Evolutionary conservation across 257 asterid species (phyloP).

Genomic region (Solanum sejunctum): DNA sequence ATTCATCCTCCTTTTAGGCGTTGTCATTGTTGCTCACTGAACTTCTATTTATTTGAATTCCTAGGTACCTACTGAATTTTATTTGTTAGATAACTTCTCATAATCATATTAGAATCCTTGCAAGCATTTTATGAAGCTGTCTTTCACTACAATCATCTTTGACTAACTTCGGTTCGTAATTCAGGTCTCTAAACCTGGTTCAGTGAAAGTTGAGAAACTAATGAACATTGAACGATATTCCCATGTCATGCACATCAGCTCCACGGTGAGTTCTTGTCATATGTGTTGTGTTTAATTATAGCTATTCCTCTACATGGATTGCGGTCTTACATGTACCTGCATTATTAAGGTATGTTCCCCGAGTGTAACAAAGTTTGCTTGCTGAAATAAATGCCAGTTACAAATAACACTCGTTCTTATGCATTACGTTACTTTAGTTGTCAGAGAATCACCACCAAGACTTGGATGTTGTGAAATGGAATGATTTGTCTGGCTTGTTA

Average conservation of each 20-base stretch:
- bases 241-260: constrained; percentile 99
- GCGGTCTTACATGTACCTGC: neutral
- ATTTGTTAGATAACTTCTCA: neutral
- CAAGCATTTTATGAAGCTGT: neutral
- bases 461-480: neutral
- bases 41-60: neutral
- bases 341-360: neutral
- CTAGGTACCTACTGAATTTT: neutral
- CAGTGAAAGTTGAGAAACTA: constrained; percentile 87
- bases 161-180: neutral
- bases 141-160: neutral
- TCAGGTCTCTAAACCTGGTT: constrained; percentile 91
- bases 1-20: neutral
- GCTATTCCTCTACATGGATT: neutral
- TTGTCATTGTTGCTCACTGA: neutral
- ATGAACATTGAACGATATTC: constrained; percentile 97
- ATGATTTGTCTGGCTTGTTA: neutral
- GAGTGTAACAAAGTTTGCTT: neutral
- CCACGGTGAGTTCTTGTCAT: constrained; percentile 51
- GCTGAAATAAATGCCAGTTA: neutral
- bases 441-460: neutral
- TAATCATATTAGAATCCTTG: neutral
- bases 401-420: neutral
- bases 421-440: neutral
- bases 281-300: neutral